A percentile compares a stretch with the other conserved stretches of the same genome.
These are phyloP conservation scores for Podospora fimiseda DNA, from an alignment of 495 filamentous ascomycete genomes.

Conservation along the genomic window DNA sequence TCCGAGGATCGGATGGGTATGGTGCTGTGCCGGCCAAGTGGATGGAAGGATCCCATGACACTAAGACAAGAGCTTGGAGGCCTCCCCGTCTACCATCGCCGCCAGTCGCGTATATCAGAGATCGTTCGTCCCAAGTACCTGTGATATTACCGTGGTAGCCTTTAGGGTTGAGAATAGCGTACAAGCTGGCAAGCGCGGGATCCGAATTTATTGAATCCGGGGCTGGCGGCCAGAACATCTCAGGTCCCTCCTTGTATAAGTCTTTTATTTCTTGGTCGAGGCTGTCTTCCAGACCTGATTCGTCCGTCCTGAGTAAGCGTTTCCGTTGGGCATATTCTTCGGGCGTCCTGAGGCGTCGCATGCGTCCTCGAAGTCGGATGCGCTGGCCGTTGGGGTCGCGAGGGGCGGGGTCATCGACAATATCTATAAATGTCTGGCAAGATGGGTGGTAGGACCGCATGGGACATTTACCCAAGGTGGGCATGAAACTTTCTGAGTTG, in stretches of 20 bases:
- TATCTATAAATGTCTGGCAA: conserved; percentile 57
- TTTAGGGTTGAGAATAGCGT: conserved; percentile 52
- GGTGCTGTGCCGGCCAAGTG: conserved; percentile 14
- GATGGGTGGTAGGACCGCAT: conserved; percentile 54
- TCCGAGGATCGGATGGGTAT: conserved; percentile 14
- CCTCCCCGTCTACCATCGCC: conserved; percentile 31
- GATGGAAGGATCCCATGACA: conserved; percentile 57
- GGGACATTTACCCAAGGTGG: conserved; percentile 53
- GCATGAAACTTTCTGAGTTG: conserved; percentile 35
- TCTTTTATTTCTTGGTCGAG: conserved; percentile 28
- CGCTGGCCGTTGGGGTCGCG: conserved; percentile 28
- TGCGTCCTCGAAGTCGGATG: conserved; percentile 26
- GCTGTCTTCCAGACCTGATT: conserved; percentile 1
- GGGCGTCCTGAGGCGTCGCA: conserved; percentile 46
- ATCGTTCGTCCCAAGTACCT: conserved; percentile 56
- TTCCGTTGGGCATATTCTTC: conserved; percentile 35
- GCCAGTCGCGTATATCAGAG: conserved; percentile 50
- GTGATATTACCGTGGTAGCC: conserved; percentile 41
- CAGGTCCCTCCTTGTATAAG: conserved; percentile 43
- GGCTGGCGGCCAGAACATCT: conserved; percentile 59
- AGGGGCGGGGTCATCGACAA: conserved; percentile 52
- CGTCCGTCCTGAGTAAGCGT: conserved; percentile 1
- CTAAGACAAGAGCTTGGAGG: conserved; percentile 47
- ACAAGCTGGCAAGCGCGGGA: conserved; percentile 38
- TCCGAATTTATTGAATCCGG: conserved; percentile 33